Evolutionary conservation across 2,329 filamentous ascomycete genomes (phyloP).

Genomic region (Raffaelea deltoideospora): DNA sequence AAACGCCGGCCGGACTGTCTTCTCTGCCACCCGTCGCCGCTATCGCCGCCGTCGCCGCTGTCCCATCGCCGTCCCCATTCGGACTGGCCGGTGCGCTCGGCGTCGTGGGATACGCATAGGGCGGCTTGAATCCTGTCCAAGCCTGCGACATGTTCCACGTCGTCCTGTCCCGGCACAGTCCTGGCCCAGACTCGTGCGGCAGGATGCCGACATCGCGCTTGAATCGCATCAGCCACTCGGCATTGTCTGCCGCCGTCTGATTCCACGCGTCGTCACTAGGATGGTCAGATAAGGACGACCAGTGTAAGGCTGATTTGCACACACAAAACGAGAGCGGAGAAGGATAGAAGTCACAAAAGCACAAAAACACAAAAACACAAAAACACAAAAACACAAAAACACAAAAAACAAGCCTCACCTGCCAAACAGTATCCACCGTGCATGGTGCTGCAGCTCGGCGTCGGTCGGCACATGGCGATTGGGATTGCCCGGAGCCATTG

Average conservation of each 20-base stretch:
- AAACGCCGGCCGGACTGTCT: conserved; percentile 33
- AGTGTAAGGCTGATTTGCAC: background rate
- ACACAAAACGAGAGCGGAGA: background rate
- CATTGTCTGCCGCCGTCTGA: conserved; percentile 47
- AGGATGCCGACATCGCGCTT: conserved; percentile 42
- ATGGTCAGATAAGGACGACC: background rate
- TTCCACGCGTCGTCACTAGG: conserved; percentile 47
- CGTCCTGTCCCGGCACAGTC: conserved; percentile 22
- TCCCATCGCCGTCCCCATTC: conserved; percentile 19
- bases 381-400: background rate
- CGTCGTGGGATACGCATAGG: conserved; percentile 32
- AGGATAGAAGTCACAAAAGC: no score
- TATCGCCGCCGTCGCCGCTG: conserved; percentile 5
- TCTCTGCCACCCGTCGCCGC: no score
- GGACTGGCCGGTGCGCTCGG: conserved; percentile 14
- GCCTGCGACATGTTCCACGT: conserved; percentile 34
- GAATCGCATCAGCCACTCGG: conserved; percentile 47
- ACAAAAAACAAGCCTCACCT: conserved; percentile 27
- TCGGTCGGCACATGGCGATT: conserved; percentile 43
- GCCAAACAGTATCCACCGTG: conserved; percentile 47
- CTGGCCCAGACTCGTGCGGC: conserved; percentile 31
- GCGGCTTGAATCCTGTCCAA: conserved; percentile 39
- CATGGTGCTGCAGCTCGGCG: conserved; percentile 48
- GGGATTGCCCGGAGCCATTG: conserved; percentile 45
- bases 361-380: no score